Evolutionary conservation across 306 rosid genomes (phyloP), one percentile per base, ranked within the genome.

Genomic region (Casuarina glauca): DNA sequence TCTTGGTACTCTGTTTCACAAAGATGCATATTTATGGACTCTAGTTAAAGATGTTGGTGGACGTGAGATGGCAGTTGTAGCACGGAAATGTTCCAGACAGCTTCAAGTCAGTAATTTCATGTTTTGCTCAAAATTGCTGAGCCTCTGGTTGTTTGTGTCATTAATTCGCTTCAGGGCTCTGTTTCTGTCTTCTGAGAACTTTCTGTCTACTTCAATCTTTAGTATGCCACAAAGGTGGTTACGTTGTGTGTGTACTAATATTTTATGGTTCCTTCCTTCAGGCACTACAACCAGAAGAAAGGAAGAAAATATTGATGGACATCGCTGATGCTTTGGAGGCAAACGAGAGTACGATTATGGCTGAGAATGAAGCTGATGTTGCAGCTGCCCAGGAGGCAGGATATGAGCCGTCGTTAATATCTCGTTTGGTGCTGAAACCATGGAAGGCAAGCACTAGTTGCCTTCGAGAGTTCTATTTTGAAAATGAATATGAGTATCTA

Each of bases 11-110:
- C 90, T 93, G 54, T 93, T 93, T 80, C 98, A 93, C 73, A 86
- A 85, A 85, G 97, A 93, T 81, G 96, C 98, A 68, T 93, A 90
- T 61, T 72, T 88, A 64, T 93, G 97, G 98, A 79, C 92, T 42
- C 55, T 57, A 6, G 82, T 80, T 79, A 91, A 86, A 82, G 97
- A 91, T 81, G 86, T 87, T 43, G 74, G 84, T 61, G 92, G 97
- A 10, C 91, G 88, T 32, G 98, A 91, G 53, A 86, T 91, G 98
- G 98, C 97, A 12, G 87, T 91, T 79, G 74, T 90, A 13, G 93
- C 98, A 10, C 84, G 92, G 44, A 85, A 91, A 74, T 77, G 89
- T 74, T 93, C 93, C 19, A 87, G 91, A 69, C 70, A 71, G 81
- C 92, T 93, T 86, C 90, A 88, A 78, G 98, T 85, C 84, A 79